Base-by-base conservation (phyloP, 306 rosid species). In the Vigna angularis region DNA sequence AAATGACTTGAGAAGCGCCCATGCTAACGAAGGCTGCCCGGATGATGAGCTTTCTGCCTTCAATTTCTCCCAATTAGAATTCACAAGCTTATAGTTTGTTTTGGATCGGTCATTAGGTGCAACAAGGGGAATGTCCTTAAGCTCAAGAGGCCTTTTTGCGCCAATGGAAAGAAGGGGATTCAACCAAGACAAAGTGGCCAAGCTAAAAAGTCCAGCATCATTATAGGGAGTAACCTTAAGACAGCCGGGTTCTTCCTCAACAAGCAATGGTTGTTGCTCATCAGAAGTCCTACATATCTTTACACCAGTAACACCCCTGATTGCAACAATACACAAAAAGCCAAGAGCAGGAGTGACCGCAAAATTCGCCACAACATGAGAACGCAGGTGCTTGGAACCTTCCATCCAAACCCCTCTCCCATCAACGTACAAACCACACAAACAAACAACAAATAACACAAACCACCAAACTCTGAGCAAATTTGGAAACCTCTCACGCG, bases 41-140 rank as follows among this genome's bases (percentile, higher is more conserved):
- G 87, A 75, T 24, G 81, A 82, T 24, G 81, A 82, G 68, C 72
- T 82, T 70, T 93, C 99, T 18, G 87, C 90, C 89, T 91, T 96
- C 89, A 89, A 24, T 62, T 85, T 96, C 90, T 96, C 99, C 99
- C 99, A 96, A 81, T 88, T 88, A 18, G 89, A 85, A 81, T 89
- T 90, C 93, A 93, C 72, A 77, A 82, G 52, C 90, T 90, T 91
- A 72, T 91, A 96, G 67, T 89, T 91, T 36, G 87, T 84, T 87
- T 96, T 96, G 67, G 98, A 81, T 74, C 98, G 88, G 76, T 96
- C 98, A 72, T 85, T 78, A 7, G 84, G 89, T 7, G 99, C 97
- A 74, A 93, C 96, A 79, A 96, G 98, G 65, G 99, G 99, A 81
- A 96, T 93, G 77, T 96, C 99, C 89, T 90, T 96, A 45, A 96